These are phyloP conservation scores for Turritis glabra DNA, from an alignment of 345 rosid genomes.

Conservation along the genomic window DNA sequence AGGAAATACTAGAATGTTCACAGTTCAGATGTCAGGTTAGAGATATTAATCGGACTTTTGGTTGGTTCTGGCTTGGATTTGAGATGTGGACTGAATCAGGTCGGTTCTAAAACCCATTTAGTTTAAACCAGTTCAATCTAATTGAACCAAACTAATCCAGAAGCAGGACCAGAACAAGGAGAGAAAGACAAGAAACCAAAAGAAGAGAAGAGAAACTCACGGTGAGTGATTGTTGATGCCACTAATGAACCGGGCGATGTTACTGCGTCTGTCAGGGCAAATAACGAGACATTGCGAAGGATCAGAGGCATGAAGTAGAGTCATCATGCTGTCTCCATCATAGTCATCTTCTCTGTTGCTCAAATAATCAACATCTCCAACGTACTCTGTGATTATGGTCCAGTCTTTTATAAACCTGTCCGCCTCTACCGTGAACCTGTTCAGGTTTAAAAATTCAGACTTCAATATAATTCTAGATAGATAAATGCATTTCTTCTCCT, in stretches of 20 bases:
- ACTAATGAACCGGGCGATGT: slow-evolving; percentile 83
- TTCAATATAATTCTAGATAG: neutral
- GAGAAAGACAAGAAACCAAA: neutral
- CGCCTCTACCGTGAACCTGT: slow-evolving; percentile 92
- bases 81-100: neutral
- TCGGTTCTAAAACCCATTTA: too few relatives aligned
- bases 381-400: slow-evolving; percentile 83
- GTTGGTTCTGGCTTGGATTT: neutral
- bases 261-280: slow-evolving; percentile 80
- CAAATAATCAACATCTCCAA: slow-evolving; percentile 90
- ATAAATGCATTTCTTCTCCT: neutral
- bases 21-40: neutral
- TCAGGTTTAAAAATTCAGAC: neutral
- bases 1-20: neutral
- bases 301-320: slow-evolving; percentile 68
- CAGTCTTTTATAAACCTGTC: slow-evolving; percentile 76
- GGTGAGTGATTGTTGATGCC: slow-evolving; percentile 90
- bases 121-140: neutral
- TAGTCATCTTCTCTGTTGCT: slow-evolving; percentile 67
- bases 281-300: slow-evolving; percentile 75
- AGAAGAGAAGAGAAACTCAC: slow-evolving; percentile 52
- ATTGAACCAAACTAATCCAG: neutral
- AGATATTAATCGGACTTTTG: too few relatives aligned
- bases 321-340: slow-evolving; percentile 98
- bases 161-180: neutral